Conservation (phyloP, 225 moss, liverwort and hornwort genomes). For the Bryoerythrophyllum caledonicum region DNA sequence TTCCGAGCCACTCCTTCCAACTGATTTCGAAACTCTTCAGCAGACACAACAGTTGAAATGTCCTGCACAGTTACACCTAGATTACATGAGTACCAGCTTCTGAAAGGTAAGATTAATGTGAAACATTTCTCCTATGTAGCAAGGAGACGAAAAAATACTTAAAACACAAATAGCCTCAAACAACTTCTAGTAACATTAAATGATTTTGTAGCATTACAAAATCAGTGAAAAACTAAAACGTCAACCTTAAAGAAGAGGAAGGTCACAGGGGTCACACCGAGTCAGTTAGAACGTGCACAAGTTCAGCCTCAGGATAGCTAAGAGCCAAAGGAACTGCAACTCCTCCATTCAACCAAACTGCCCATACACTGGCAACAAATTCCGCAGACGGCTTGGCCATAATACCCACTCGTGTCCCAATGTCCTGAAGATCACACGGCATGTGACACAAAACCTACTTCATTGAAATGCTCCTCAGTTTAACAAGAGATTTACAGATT, state of each 20-base stretch:
- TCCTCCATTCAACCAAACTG: constrained; percentile 88
- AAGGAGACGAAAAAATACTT: not conserved
- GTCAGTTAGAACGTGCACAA: constrained; percentile 83
- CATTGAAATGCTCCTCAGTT: constrained; percentile 14
- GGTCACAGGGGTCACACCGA: constrained; percentile 53
- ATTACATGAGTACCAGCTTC: constrained; percentile 16
- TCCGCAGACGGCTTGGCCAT: constrained; percentile 95
- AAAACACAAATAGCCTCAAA: constrained; percentile 8
- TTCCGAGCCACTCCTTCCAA: constrained; percentile 71
- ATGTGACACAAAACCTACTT: constrained; percentile 23
- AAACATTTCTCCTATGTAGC: constrained; percentile 2
- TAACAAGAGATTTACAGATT: constrained; percentile 8
- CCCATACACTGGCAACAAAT: constrained; percentile 95
- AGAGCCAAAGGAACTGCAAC: constrained; percentile 96
- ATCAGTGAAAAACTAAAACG: not conserved
- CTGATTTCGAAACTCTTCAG: constrained; percentile 66
- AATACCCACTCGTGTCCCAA: constrained; percentile 72
- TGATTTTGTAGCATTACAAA: constrained; percentile 1
- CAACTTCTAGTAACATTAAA: constrained; percentile 8
- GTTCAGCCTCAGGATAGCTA: constrained; percentile 96
- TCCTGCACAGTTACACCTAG: constrained; percentile 49
- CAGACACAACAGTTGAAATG: constrained; percentile 70
- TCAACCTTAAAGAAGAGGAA: constrained; percentile 23
- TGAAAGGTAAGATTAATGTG: not conserved
- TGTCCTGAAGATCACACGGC: constrained; percentile 31